Evolutionary conservation across 2,329 filamentous ascomycete genomes (phyloP).

Genomic region (Ambrosiella xylebori): DNA sequence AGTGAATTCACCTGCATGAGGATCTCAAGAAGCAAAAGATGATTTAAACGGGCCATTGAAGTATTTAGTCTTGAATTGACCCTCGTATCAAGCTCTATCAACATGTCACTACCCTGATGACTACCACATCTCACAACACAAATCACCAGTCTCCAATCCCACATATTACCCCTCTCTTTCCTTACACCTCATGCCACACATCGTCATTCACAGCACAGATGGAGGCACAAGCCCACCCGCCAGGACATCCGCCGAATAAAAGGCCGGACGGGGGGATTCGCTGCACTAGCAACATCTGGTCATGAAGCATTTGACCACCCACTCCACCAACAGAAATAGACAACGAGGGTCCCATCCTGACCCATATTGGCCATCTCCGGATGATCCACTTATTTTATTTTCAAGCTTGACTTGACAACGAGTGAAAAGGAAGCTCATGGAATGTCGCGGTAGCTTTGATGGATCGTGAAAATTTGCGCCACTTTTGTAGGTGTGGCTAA

Average conservation of each 20-base stretch:
- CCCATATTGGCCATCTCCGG: background rate
- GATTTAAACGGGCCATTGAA: no score
- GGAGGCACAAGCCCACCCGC: background rate
- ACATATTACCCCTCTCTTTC: background rate
- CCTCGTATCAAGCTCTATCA: no score
- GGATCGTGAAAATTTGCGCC: background rate
- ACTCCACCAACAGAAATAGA: background rate
- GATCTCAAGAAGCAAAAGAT: no score
- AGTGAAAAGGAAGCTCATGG: background rate
- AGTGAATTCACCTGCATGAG: no score
- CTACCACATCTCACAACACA: background rate
- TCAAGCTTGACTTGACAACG: background rate
- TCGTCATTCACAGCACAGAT: background rate
- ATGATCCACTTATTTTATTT: background rate
- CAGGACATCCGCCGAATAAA: constrained; percentile 8
- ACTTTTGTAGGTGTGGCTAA: background rate
- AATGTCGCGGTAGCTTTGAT: background rate
- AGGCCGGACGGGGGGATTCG: constrained; percentile 1
- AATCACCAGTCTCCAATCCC: background rate
- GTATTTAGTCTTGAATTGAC: no score
- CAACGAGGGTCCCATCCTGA: background rate
- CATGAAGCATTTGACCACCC: background rate
- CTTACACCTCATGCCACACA: background rate
- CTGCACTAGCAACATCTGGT: background rate
- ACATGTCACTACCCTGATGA: background rate